Evolutionary conservation across 306 rosid genomes (phyloP), one percentile per base, ranked within the genome.

Genomic region (Castanopsis chinensis): DNA sequence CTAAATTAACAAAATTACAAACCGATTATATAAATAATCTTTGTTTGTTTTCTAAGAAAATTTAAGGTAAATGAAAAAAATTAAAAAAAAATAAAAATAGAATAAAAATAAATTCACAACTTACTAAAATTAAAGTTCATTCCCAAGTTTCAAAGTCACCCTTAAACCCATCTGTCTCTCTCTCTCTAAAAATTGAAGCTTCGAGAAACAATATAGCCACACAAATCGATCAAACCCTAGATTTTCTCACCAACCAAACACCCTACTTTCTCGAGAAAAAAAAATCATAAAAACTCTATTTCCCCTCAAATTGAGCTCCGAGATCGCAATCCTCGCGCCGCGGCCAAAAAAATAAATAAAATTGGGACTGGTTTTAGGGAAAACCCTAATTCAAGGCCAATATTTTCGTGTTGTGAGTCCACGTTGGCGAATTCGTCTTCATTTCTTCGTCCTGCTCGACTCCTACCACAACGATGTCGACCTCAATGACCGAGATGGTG

Each of bases 321-420:
- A 67, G 72, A 67, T 67, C 52, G 72, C 59, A 27, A 20, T 49
- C 71, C 54, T 53, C 23, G 83, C 76, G 81, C 75, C 78, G 76
- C n/a, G 77, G 89, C 79, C 55, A 7, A 7, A n/a, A n/a, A 7
- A 37, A 37, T 6, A 1, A n/a, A n/a, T n/a, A 37, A 37, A 7
- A 37, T 91, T 93, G 98, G 98, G 97, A 33, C 91, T 77, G 90
- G 83, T 86, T 85, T 78, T 84, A 65, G 87, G 33, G 97, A 93
- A 87, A 80, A 89, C 75, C 72, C 49, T 45, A 67, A 67, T 67
- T 80, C 87, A 65, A 87, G 77, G 80, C 91, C 93, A 3, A 84
- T 84, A 30, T 85, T 27, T 35, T 9, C 89, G 0, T 85, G 82
- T 71, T 45, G 53, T 15, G 53, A 45, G 53, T 45, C 53, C 17